A percentile compares a stretch with the other conserved stretches of the same genome.
Evolutionary conservation across 768 basidiomycete species (phyloP).

Genomic region (Russula brevipes): DNA sequence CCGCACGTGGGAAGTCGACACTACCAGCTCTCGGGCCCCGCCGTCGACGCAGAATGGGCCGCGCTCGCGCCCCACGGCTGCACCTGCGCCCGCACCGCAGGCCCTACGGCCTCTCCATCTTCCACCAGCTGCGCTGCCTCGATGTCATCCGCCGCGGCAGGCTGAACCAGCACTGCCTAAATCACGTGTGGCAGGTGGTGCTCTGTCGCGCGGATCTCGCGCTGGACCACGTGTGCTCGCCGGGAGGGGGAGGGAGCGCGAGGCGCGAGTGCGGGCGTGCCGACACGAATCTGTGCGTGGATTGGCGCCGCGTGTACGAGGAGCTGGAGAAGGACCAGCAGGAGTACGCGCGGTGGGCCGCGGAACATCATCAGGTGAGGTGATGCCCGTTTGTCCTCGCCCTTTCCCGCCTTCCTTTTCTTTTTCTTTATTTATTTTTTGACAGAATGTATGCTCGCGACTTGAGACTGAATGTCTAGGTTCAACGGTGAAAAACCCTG

Average conservation of each 20-base stretch:
- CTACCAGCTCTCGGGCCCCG: constrained; percentile 11
- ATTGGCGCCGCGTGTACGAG: constrained; percentile 13
- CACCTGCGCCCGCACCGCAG: constrained; percentile 27
- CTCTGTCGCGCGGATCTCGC: constrained; percentile 35
- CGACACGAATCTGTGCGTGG: constrained; percentile 10
- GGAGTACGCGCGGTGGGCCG: constrained; percentile 5
- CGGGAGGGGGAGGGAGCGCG: constrained; percentile 3
- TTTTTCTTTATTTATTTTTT: too few relatives aligned
- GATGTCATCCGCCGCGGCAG: constrained; percentile 33
- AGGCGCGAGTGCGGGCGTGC: constrained; percentile 18
- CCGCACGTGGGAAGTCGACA: constrained; percentile 14
- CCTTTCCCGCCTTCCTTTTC: neutral
- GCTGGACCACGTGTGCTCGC: constrained; percentile 27
- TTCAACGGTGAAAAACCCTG: neutral
- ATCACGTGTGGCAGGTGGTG: constrained; percentile 38
- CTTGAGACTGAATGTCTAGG: neutral
- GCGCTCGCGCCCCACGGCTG: constrained; percentile 28
- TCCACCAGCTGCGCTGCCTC: constrained; percentile 41
- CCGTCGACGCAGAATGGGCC: constrained; percentile 26
- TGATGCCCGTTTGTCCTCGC: neutral
- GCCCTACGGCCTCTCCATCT: constrained; percentile 36
- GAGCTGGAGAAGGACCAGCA: constrained; percentile 11
- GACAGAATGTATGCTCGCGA: too few relatives aligned
- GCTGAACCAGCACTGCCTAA: constrained; percentile 35
- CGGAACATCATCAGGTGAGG: neutral